These are phyloP conservation scores for Mortierella sp. DNA, from an alignment of 371 early-diverging fungal genomes.

Conservation along the genomic window DNA sequence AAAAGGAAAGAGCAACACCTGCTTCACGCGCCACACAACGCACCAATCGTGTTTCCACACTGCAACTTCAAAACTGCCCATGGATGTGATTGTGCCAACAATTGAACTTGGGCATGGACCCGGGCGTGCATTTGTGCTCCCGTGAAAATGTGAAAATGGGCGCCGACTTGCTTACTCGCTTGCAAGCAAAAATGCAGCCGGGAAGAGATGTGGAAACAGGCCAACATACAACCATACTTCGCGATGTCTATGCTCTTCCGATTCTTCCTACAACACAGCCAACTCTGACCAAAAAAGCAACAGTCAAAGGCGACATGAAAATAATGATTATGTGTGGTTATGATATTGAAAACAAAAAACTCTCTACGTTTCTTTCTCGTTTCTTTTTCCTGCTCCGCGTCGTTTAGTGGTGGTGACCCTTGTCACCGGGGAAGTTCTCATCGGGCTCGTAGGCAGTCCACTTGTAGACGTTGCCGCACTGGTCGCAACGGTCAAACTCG, in stretches of 20 bases:
- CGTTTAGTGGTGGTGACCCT: conserved; percentile 43
- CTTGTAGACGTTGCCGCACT: conserved; percentile 92
- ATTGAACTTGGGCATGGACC: neutral
- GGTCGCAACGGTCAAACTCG: conserved; percentile 94
- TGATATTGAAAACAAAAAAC: conserved; percentile 38
- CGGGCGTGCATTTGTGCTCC: neutral
- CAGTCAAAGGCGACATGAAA: neutral
- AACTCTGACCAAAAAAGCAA: too few species aligned
- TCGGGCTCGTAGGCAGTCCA: conserved; percentile 57
- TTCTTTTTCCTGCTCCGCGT: conserved; percentile 12
- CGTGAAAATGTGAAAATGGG: neutral
- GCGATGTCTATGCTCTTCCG: too few species aligned
- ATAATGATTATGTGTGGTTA: neutral
- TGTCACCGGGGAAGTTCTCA: conserved; percentile 54
- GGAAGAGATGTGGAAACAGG: neutral
- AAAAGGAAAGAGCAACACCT: too few species aligned
- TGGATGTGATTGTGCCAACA: neutral
- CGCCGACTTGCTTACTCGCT: neutral
- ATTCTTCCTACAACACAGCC: too few species aligned
- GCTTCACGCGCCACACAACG: neutral
- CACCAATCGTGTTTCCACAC: neutral
- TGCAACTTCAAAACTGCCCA: neutral
- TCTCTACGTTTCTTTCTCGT: conserved; percentile 34
- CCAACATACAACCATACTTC: neutral
- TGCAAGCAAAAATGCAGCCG: neutral